A percentile compares a stretch with the other conserved stretches of the same genome.
Evolutionary conservation across 2,329 filamentous ascomycete species (phyloP).

Genomic region (Coniochaeta sp.): DNA sequence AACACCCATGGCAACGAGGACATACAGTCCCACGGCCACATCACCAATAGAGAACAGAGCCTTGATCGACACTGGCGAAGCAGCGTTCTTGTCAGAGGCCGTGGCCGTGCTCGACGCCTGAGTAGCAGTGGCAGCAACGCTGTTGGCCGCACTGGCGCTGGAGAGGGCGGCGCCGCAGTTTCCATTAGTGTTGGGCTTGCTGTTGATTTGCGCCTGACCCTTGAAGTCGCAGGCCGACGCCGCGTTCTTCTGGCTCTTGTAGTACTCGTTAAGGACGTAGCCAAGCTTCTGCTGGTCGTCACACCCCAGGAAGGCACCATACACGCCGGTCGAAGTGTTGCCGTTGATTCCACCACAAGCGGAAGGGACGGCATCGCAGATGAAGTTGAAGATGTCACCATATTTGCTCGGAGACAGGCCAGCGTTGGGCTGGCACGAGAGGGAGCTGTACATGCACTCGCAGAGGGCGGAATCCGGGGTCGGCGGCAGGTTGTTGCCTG

Average conservation of each 20-base stretch:
- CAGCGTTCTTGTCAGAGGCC: constrained; percentile 24
- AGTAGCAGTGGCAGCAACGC: constrained; percentile 38
- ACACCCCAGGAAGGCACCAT: constrained; percentile 77
- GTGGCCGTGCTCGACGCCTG: constrained; percentile 18
- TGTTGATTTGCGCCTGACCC: constrained; percentile 54
- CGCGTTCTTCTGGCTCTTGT: constrained; percentile 46
- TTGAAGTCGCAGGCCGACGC: constrained; percentile 63
- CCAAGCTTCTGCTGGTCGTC: constrained; percentile 61
- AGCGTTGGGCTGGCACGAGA: constrained; percentile 62
- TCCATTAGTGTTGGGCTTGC: constrained; percentile 35
- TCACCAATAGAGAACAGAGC: constrained; percentile 38
- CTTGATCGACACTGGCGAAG: constrained; percentile 26
- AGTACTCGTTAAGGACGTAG: constrained; percentile 70
- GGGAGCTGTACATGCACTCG: constrained; percentile 72
- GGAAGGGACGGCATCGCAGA: constrained; percentile 53
- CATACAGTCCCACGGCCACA: constrained; percentile 42
- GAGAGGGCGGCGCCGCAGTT: constrained; percentile 53
- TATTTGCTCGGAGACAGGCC: constrained; percentile 51
- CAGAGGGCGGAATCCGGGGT: constrained; percentile 74
- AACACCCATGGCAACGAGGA: constrained; percentile 42
- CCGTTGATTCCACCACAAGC: constrained; percentile 63
- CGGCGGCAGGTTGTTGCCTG: constrained; percentile 64
- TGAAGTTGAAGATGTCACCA: constrained; percentile 63
- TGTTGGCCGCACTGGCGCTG: constrained; percentile 54
- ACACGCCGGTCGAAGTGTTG: constrained; percentile 61